Evolutionary conservation across 306 rosid genomes (phyloP), one percentile per base, ranked within the genome.

Genomic region (Morella rubra): DNA sequence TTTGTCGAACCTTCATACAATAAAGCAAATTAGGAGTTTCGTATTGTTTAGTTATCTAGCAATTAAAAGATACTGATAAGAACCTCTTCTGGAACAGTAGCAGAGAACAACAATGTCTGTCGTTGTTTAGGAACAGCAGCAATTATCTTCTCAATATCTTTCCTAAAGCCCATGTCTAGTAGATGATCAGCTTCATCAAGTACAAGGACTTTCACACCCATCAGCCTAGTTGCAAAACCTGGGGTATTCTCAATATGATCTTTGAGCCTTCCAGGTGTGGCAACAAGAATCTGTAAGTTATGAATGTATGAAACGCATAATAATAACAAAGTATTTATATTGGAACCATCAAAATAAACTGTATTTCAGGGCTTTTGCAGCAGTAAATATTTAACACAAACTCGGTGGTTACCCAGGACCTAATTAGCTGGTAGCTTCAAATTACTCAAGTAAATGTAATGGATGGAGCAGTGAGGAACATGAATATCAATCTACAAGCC

Each of bases 111-210:
- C 50, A 92, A 97, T 4, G 96, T 95, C 77, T 95, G 99, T 40
- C 99, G 84, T 84, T 95, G 96, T 77, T 89, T 95, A 47, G 99
- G 99, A 61, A 89, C 90, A 52, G 97, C 91, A 15, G 92, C 91
- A 74, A 95, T 82, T 73, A 95, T 92, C 83, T 77, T 91, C 73
- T 95, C 97, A 70, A 95, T 91, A 81, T 92, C 99, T 84, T 87
- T 95, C 69, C 97, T 96, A 73, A 95, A 95, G 67, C 99, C 99
- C 99, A 95, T 95, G 84, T 95, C 99, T 20, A 95, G 90, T 77
- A 95, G 85, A 81, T 89, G 99, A 87, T 95, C 99, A 74, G 99
- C 99, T 89, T 95, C 99, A 73, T 95, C 99, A 67, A 95, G 97
- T 46, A 95, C 84, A 82, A 95, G 96, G 71, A 90, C 91, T 77